A percentile compares a stretch with the other conserved stretches of the same genome.
These are phyloP conservation scores for Cyphellophora attinorum DNA, from an alignment of 2,329 filamentous ascomycete species.

Conservation along the genomic window DNA sequence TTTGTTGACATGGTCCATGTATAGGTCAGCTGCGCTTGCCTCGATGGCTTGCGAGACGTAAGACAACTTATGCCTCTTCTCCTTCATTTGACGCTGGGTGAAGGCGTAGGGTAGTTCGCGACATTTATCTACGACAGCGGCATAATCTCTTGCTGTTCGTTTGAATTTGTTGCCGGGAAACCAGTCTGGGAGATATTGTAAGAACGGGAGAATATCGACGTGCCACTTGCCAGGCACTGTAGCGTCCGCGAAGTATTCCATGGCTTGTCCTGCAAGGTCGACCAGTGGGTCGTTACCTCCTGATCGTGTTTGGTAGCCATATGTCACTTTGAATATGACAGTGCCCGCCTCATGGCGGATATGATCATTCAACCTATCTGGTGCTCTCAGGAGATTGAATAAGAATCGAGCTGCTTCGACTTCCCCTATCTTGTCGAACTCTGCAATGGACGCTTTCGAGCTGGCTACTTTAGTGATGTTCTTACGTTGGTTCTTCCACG, in stretches of 20 bases:
- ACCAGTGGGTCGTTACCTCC: slow-evolving; percentile 34
- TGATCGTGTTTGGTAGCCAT: slow-evolving; percentile 36
- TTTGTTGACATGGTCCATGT: no score
- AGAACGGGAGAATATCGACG: slow-evolving; percentile 37
- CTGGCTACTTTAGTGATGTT: no score
- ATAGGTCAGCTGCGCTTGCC: no score
- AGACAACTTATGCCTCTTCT: no score
- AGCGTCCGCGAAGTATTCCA: slow-evolving; percentile 31
- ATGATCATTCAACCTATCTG: slow-evolving; percentile 29
- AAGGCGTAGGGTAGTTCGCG: slow-evolving; percentile 34
- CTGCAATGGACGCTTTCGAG: no score
- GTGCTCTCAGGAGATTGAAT: slow-evolving; percentile 30
- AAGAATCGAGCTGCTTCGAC: no score
- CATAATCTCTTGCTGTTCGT: slow-evolving; percentile 28
- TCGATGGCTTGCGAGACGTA: no score
- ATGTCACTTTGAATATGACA: slow-evolving; percentile 35
- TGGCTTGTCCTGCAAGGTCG: slow-evolving; percentile 28
- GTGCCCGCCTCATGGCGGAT: slow-evolving; percentile 31
- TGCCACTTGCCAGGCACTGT: slow-evolving; percentile 33
- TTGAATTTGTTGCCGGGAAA: slow-evolving; percentile 38
- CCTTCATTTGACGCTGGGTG: slow-evolving; percentile 32
- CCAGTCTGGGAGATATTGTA: slow-evolving; percentile 35
- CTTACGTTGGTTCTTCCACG: no score
- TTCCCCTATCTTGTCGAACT: no score
- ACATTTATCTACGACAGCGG: slow-evolving; percentile 21